Base-by-base conservation (phyloP, 257 asterid genomes). In the Petunia secreta region DNA sequence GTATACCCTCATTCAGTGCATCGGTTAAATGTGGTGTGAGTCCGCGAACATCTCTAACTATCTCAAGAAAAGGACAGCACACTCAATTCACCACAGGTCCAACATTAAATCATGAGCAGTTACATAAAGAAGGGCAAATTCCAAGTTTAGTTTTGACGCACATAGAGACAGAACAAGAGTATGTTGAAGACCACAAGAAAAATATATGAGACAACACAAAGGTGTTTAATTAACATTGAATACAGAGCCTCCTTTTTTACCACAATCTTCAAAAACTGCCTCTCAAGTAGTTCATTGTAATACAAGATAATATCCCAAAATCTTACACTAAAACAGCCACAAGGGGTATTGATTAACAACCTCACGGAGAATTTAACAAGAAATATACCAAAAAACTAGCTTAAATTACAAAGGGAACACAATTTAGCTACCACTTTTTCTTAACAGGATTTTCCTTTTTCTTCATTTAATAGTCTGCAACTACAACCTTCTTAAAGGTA, bases 391-490 rank as follows among this genome's bases (percentile, higher is more conserved):
- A 16, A 59, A 16, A 1, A 2, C 39, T 25, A 59, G 39, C 13
- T 59, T 5, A 4, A 59, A 59, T 59, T 7, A 59, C 39, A 2
- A 25, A 59, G 9, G 34, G 9, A 59, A 59, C 4, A 10, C 15
- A 2, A 53, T 11, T 59, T 59, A 59, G 5, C 38, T 34, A 59
- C 65, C 65, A 25, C 65, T 59, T 59, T 59, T 8, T n/a, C 16
- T 16, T 16, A 59, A 59, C 5, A 25, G 38, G 80, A 52, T 38
- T 52, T 40, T 59, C 34, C 6, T 36, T 50, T 65, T 8, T 48
- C n/a, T 63, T 82, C 59, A 63, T 71, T 75, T 50, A 68, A 16
- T 59, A 8, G n/a, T n/a, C 8, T 59, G 15, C 57, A 10, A 52
- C 55, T 52, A 14, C 9, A 52, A 2, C 57, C 3, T 52, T 52